These are phyloP conservation scores for Skeletonema marinoi DNA, from an alignment of 108 stramenopile species.

Conservation along the genomic window DNA sequence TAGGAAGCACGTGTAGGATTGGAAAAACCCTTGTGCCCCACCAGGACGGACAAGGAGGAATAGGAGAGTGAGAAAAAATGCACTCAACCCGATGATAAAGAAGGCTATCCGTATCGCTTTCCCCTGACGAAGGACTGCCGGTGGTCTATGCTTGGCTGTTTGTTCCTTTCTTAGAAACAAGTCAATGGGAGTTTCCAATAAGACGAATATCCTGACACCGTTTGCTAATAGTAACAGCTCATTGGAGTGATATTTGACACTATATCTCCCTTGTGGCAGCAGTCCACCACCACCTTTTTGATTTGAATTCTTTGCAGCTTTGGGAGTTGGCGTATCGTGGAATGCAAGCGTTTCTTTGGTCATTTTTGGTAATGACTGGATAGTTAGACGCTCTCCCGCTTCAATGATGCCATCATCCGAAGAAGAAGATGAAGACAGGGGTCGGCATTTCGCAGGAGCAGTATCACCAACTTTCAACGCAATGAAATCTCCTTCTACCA, in stretches of 20 bases:
- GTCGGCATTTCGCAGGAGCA: conserved; percentile 54
- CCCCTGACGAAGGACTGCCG: conserved; percentile 66
- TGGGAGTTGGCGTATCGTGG: neutral
- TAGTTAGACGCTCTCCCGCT: conserved; percentile 55
- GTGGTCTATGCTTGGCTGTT: conserved; percentile 29
- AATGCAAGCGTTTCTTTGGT: conserved; percentile 10
- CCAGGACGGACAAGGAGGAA: conserved; percentile 55
- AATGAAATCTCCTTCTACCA: conserved; percentile 79
- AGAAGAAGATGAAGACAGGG: neutral
- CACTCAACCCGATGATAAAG: conserved; percentile 32
- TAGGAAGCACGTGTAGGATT: conserved; percentile 51
- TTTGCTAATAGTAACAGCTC: conserved; percentile 65
- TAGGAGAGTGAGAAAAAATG: conserved; percentile 43
- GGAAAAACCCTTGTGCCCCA: conserved; percentile 15
- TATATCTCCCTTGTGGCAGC: conserved; percentile 60
- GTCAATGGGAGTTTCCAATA: conserved; percentile 73
- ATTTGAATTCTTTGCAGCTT: conserved; percentile 5
- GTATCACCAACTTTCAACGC: conserved; percentile 82
- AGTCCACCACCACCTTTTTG: neutral
- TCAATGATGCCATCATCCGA: conserved; percentile 22
- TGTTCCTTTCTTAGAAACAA: conserved; percentile 56
- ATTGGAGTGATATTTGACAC: conserved; percentile 58
- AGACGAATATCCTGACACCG: conserved; percentile 62
- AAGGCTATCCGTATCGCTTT: conserved; percentile 50
- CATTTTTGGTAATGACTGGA: conserved; percentile 32